Base-by-base conservation (phyloP, 2,329 filamentous ascomycete species). In the Trichoderma sp. region DNA sequence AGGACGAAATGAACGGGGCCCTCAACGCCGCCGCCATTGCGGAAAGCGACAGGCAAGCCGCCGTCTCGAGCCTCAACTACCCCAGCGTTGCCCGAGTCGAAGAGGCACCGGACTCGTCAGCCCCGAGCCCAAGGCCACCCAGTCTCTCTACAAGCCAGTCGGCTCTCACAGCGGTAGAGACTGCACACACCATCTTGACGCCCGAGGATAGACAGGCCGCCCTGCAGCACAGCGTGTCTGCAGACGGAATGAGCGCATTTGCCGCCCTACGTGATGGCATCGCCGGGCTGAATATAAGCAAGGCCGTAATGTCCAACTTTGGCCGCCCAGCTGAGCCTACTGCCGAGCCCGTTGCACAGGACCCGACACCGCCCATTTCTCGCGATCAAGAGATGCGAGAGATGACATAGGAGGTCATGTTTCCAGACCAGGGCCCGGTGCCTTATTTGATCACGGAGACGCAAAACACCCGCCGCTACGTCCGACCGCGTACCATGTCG, bases 1-100 rank as follows among this genome's bases (percentile, higher is more conserved):
- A 98, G 79, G 91, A 93, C 72, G 97, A 99, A 82, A 98, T 99
- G 96, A 99, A 99, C 80, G 91, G 90, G 0, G 86, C 89, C 45
- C 84, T 91, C 12, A 88, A 91, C 79, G 85, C 87, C 7, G 88
- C 88, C 3, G 88, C 88, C 18, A 87, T 88, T 4, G 88, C 88
- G 7, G 88, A 88, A 75, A 86, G 81, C 27, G 83, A 84, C 50
- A 80, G 84, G 1, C 81, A 82, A 71, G 82, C 82, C 14, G 84
- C 83, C n/a, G 80, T 85, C 18, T 83, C 83, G 9, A 81, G 78
- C 69, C 79, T 84, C 16, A 80, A 83, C 33, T 80, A 82, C 68
- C 78, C 82, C 35, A 80, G 79, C 62, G 76, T 80, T 65, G 78
- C 80, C 18, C 75, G 80, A 73, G 64, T 78, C 38, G 78, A 81